A percentile compares a stretch with the other conserved stretches of the same genome.
phyloP scores from a whole-genome alignment of 306 rosid genomes.

The Datisca glomerata region DNA sequence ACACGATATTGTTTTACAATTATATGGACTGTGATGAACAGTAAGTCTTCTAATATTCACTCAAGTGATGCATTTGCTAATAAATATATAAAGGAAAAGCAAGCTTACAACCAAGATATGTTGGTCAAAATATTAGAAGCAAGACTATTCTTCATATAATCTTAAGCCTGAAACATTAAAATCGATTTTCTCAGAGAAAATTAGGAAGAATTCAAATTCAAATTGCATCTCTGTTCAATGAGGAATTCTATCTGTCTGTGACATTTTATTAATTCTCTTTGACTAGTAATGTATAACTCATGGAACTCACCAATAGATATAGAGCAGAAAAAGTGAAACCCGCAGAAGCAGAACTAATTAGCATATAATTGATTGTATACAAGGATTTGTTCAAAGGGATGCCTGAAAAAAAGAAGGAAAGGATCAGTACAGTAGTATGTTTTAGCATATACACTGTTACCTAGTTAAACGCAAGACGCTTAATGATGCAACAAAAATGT shows the following conservation, averaged over 20 bases:
- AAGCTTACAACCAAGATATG: too few species aligned
- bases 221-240: conserved; percentile 1
- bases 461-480: too few species aligned
- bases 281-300: conserved; percentile 4
- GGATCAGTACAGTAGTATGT: neutral
- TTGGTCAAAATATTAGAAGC: too few species aligned
- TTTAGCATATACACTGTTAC: neutral
- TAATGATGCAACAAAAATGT: neutral
- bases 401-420: conserved; percentile 35
- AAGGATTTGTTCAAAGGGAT: conserved; percentile 69
- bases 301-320: conserved; percentile 61
- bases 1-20: too few species aligned
- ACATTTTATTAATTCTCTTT: neutral
- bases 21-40: too few species aligned
- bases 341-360: conserved; percentile 62
- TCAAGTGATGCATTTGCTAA: too few species aligned
- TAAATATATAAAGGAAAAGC: too few species aligned
- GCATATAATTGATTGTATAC: conserved; percentile 77
- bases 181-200: neutral
- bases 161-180: too few species aligned
- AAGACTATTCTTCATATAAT: too few species aligned
- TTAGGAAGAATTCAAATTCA: neutral
- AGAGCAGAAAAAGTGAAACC: conserved; percentile 63
- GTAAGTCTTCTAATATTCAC: too few species aligned
- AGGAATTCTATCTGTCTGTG: neutral